These are phyloP conservation scores for Calycina marina DNA, from an alignment of 2,329 filamentous ascomycete genomes.

Conservation along the genomic window DNA sequence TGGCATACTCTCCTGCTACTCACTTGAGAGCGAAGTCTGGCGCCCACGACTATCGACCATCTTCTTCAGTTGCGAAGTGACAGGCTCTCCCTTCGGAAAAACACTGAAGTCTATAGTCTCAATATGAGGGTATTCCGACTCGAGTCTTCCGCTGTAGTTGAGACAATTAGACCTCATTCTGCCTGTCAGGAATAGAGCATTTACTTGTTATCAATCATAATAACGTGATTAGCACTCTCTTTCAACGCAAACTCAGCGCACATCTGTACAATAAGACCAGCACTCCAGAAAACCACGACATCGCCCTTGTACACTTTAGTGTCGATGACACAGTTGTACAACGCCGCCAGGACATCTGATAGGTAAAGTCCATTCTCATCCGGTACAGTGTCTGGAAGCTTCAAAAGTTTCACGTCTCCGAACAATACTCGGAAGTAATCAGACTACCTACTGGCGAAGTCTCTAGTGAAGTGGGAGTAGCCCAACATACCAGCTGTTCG, in stretches of 20 bases:
- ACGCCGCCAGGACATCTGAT: conserved; percentile 66
- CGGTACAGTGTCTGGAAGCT: conserved; percentile 63
- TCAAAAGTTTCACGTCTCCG: conserved; percentile 67
- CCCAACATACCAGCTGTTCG: conserved; percentile 62
- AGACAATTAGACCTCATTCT: no score
- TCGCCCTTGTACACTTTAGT: conserved; percentile 68
- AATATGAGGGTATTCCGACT: conserved; percentile 48
- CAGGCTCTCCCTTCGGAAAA: conserved; percentile 45
- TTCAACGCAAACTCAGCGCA: conserved; percentile 57
- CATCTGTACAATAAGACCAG: conserved; percentile 75
- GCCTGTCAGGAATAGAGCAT: no score
- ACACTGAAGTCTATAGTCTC: conserved; percentile 55
- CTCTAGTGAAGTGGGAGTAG: conserved; percentile 68
- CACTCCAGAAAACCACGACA: conserved; percentile 71
- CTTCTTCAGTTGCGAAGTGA: conserved; percentile 60
- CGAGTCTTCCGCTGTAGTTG: conserved; percentile 52
- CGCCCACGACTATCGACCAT: conserved; percentile 55
- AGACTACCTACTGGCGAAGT: conserved; percentile 76
- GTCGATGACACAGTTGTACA: conserved; percentile 71
- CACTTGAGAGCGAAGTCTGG: conserved; percentile 64
- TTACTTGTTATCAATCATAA: conserved; percentile 48
- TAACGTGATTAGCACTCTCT: conserved; percentile 62
- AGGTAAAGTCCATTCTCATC: conserved; percentile 72
- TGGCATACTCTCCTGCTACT: conserved; percentile 44
- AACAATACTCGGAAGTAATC: conserved; percentile 75